Conservation (phyloP, 2,329 filamentous ascomycete genomes). For the Paecilomyces formosus region DNA sequence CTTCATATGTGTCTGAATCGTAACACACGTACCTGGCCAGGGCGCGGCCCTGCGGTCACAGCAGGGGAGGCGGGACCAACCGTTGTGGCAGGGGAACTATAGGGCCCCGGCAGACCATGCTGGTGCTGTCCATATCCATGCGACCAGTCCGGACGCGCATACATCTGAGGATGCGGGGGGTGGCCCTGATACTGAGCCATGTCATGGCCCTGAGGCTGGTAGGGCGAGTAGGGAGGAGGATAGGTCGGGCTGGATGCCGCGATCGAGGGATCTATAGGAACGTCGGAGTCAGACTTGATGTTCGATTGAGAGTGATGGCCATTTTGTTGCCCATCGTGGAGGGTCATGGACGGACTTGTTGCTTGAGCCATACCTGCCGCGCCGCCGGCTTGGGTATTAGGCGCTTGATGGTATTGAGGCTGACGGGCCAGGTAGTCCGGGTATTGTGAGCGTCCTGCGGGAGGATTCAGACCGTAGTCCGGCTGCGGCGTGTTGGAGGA, state of each 20-base stretch:
- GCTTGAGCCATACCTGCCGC: conserved; percentile 95
- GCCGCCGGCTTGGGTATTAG: conserved; percentile 62
- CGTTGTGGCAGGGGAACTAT: conserved; percentile 48
- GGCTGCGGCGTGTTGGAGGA: conserved; percentile 77
- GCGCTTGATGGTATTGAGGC: conserved; percentile 65
- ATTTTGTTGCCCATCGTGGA: conserved; percentile 69
- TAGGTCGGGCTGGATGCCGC: conserved; percentile 89
- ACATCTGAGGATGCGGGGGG: conserved; percentile 40
- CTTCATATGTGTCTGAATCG: conserved; percentile 22
- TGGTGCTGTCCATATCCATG: conserved; percentile 39
- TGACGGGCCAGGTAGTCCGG: conserved; percentile 78
- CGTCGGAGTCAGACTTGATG: conserved; percentile 89
- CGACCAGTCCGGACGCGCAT: conserved; percentile 40
- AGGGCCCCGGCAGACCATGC: conserved; percentile 42
- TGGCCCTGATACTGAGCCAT: conserved; percentile 64
- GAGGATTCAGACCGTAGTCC: conserved; percentile 75
- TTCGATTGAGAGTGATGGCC: conserved; percentile 60
- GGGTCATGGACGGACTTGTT: conserved; percentile 93
- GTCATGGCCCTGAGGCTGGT: conserved; percentile 72
- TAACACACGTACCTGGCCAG: conserved; percentile 53
- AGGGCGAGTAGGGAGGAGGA: conserved; percentile 78
- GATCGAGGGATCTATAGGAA: conserved; percentile 99
- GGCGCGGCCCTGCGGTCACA: conserved; percentile 53
- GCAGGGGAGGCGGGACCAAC: conserved; percentile 54
- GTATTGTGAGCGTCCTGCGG: conserved; percentile 72